Conservation (phyloP, 139 green algal genomes). For the Tetratostichococcus sp. region DNA sequence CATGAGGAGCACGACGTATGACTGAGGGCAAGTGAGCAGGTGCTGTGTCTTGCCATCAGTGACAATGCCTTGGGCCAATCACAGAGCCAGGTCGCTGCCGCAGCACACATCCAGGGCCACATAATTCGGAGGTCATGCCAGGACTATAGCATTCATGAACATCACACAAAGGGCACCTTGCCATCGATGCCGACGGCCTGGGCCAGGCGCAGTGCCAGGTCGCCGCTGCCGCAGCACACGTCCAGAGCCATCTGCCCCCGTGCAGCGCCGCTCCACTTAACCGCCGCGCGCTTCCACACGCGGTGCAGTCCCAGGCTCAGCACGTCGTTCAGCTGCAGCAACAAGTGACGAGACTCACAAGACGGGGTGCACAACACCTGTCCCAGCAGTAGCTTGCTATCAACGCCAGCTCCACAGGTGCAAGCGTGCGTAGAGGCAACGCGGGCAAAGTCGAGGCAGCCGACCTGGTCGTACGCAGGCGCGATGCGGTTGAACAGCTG, state of each 20-base stretch:
- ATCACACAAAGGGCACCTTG: too few relatives aligned
- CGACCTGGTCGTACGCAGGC: conserved; percentile 78
- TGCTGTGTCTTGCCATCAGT: too few relatives aligned
- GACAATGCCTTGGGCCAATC: too few relatives aligned
- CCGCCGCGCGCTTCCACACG: conserved; percentile 92
- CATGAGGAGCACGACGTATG: too few relatives aligned
- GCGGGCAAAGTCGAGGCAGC: too few relatives aligned
- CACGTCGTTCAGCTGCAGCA: conserved; percentile 81
- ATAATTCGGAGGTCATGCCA: too few relatives aligned
- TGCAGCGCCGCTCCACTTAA: conserved; percentile 75
- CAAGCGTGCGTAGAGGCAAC: too few relatives aligned
- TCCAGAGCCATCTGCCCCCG: conserved; percentile 68
- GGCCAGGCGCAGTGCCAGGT: conserved; percentile 82
- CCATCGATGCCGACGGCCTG: conserved; percentile 70
- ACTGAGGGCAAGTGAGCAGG: too few relatives aligned
- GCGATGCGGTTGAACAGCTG: conserved; percentile 85
- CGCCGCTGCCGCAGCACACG: conserved; percentile 92
- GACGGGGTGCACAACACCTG: neutral
- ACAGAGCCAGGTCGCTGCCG: too few relatives aligned
- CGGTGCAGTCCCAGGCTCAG: conserved; percentile 90
- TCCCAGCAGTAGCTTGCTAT: neutral
- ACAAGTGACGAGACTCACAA: neutral
- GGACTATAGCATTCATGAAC: too few relatives aligned
- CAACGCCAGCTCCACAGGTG: too few relatives aligned
- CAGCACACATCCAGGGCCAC: too few relatives aligned